Evolutionary conservation across 345 rosid species (phyloP), one percentile per base, ranked within the genome.

Genomic region (Dimocarpus longan): DNA sequence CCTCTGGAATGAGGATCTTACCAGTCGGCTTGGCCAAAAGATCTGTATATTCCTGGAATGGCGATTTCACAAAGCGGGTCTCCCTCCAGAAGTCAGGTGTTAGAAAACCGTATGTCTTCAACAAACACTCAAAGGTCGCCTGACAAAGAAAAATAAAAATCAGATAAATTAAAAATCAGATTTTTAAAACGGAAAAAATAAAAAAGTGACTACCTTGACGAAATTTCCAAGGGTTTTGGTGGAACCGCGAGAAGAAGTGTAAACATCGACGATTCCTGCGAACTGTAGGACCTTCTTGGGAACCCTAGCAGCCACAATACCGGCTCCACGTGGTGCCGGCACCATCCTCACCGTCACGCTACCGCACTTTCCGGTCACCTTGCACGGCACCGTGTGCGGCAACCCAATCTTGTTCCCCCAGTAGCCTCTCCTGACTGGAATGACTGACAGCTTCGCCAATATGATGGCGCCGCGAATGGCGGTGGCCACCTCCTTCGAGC

Each of bases 271-370:
- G 70, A 93, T 91, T 3, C 97, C 95, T 63, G 97, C 93, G 69
- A 93, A 91, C 66, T 93, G 95, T 59, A 93, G 88, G 24, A 93
- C 95, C 88, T 90, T 93, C 92, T 93, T 93, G 5, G 97, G 96
- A 22, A 93, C 97, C 28, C 96, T 80, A 62, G 97, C 97, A 2
- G 97, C 97, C 5, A 93, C 97, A 40, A 93, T 93, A 15, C 96
- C 97, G 1, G 93, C 86, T 28, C 97, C 96, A 63, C 97, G 87
- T 0, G 97, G 94, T 10, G 96, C 96, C 2, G 94, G 96, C 46
- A 92, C 96, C 96, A 92, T 90, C 71, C 94, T 82, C 19, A 92
- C 96, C 0, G 90, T 89, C 6, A 90, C 93, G 9, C 93, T 89
- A 3, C 94, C 94, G 52, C 94, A 92, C 80, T 92, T 92, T 10